Percentiles rank a stretch among this genome's conserved stretches.
phyloP scores from a whole-genome alignment of 208 protist species.

The Leishmania tropica region DNA sequence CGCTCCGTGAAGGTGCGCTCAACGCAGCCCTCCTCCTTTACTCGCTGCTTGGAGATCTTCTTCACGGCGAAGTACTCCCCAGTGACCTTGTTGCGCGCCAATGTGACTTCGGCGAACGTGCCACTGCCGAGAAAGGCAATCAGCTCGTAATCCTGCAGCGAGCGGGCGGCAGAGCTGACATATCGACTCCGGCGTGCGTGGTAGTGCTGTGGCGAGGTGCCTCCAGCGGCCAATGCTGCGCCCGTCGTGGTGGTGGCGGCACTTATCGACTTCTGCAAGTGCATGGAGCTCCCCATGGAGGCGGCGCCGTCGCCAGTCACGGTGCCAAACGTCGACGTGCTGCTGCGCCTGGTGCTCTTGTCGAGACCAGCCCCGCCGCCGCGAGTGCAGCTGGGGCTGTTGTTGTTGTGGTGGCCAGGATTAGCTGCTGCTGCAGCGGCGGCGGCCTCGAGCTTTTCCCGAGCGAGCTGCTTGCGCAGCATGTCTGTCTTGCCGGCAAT shows the following conservation, averaged over 20 bases:
- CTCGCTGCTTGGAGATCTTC: conserved; percentile 86
- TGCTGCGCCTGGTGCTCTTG: neutral
- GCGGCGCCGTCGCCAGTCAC: neutral
- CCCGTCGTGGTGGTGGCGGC: neutral
- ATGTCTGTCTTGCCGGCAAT: conserved; percentile 68
- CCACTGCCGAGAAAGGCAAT: conserved; percentile 84
- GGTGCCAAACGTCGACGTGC: neutral
- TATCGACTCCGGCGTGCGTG: conserved; percentile 5
- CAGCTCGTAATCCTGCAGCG: conserved; percentile 84
- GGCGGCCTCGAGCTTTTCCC: conserved; percentile 43
- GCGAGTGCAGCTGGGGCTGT: neutral
- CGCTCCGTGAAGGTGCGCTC: conserved; percentile 88
- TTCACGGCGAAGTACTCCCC: conserved; percentile 83
- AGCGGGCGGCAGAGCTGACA: conserved; percentile 74
- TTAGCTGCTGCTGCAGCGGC: conserved; percentile 15
- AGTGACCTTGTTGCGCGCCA: conserved; percentile 72
- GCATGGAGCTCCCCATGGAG: neutral
- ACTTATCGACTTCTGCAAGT: neutral
- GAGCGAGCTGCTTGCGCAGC: conserved; percentile 53
- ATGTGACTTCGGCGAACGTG: conserved; percentile 87
- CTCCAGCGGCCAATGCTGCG: neutral
- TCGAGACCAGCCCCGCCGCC: neutral
- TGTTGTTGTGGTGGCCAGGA: neutral
- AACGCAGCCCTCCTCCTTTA: conserved; percentile 79
- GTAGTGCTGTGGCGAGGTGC: neutral